Conservation (phyloP, 116 monocot species). For the Iris pallida region DNA sequence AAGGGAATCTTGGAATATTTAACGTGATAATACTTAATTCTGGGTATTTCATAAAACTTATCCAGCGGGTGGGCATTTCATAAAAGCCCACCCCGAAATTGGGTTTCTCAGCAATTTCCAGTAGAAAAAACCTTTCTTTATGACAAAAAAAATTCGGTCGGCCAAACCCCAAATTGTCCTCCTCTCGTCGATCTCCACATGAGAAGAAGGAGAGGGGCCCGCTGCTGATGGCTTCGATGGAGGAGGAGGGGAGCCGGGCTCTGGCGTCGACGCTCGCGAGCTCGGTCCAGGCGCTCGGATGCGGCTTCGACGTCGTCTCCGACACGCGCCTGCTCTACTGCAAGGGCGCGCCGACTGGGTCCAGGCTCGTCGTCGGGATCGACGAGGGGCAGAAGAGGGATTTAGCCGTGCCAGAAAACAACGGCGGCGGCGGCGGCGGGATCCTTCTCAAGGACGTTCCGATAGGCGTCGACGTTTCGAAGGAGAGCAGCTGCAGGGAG, state of each 20-base stretch:
- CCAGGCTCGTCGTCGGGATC: conserved; percentile 37
- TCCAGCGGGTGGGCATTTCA: too few relatives aligned
- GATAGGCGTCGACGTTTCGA: conserved; percentile 31
- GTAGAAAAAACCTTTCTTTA: too few relatives aligned
- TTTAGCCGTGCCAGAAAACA: conserved; percentile 16
- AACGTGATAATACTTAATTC: too few relatives aligned
- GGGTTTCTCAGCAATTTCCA: too few relatives aligned
- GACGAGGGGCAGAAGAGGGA: conserved; percentile 28
- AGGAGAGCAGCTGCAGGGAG: conserved; percentile 27
- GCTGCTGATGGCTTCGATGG: conserved; percentile 1
- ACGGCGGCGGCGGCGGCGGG: neutral
- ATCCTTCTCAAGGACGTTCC: conserved; percentile 34
- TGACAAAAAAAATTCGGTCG: neutral
- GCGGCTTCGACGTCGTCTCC: conserved; percentile 79
- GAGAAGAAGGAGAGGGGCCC: neutral
- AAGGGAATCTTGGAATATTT: too few relatives aligned
- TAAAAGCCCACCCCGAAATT: too few relatives aligned
- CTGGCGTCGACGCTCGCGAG: conserved; percentile 46
- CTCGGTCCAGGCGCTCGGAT: conserved; percentile 66
- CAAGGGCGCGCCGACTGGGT: conserved; percentile 54
- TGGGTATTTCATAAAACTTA: too few relatives aligned
- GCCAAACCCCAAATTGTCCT: neutral
- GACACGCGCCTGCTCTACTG: conserved; percentile 85
- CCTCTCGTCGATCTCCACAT: neutral
- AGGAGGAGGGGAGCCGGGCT: neutral